Base-by-base conservation (phyloP, 768 basidiomycete genomes). In the Xerocomellus chrysenteron region DNA sequence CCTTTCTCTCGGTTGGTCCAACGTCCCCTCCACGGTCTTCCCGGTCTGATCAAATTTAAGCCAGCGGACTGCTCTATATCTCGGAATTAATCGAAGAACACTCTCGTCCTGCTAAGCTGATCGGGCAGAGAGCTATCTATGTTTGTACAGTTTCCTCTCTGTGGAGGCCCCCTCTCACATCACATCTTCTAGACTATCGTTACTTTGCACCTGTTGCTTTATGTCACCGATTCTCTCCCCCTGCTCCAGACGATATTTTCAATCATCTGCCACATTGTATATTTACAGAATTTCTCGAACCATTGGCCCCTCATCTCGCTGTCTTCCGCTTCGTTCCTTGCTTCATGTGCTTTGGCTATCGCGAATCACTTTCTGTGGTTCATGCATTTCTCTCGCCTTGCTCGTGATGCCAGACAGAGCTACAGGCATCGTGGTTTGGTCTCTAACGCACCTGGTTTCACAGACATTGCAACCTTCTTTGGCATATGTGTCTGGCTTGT, bases 1-100 rank as follows among this genome's bases (percentile, higher is more conserved):
- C 1, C 79, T 98, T 41, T 94, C 92, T 11, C 78, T 98, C 50
- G 94, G 94, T 94, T 51, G 47, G 84, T 75, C 42, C 46, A n/a
- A 0, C 28, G 24, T 58, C 47, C 32, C 14, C 52, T 30, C 43
- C 48, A 45, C 45, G 35, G 3, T 24, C 47, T n/a, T 30, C 43
- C 54, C 21, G 14, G 40, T 42, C 61, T 59, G 41, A 66, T 47
- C 55, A 2, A 32, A 46, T 24, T 57, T 13, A 69, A 96, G 96
- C 96, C 47, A 95, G 92, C 73, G 96, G 95, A 8, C 77, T 98
- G 44, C 75, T 98, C 52, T 98, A 96, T 79, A 76, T 96, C 33
- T 94, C 95, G 2, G 96, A 98, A 70, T 72, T 98, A 33, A 98
- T 98, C 59, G 96, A 98, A 72, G 96, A 98, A 69, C 88, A 96